Evolutionary conservation across 1,139 yeast species (phyloP), one percentile per base, ranked within the genome.

Genomic region (Spencermartinsiella ligniputridi): DNA sequence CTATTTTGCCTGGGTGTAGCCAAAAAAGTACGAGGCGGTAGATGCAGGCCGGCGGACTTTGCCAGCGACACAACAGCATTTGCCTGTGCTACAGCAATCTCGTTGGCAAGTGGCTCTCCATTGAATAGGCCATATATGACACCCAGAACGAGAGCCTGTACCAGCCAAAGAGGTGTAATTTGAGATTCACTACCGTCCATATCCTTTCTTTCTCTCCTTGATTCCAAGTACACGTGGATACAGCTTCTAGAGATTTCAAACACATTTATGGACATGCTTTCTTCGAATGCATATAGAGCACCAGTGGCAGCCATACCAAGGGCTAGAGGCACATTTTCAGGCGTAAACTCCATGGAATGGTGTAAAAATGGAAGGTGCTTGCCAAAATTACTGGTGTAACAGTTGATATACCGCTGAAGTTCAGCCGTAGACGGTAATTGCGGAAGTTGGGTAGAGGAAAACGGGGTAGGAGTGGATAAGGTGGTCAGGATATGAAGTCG

Each of bases 251-350:
- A 79, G 44, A 88, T 75, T 60, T 87, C 88, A 66, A 86, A 88
- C 44, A 89, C 69, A 17, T 85, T 71, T 54, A 83, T 73, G 0
- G 96, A 85, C 58, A 85, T 85, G 33, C 81, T 70, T 20, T 86
- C 84, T 61, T 89, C 95, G 64, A 84, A 87, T 1, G 86, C 79
- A 57, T 87, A 87, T 21, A 89, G 70, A 0, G 97, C 96, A 36
- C 97, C 97, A 49, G 89, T 78, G 18, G 95, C 84, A 1, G 95
- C 84, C 78, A 89, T 85, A 11, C 92, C 78, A 44, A 88, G 68
- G n/a, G 88, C 63, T 44, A 89, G 68, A 1, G 96, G 92, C 47
- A 84, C 79, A 60, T 84, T 83, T 41, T 82, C 86, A 46, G 72
- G 63, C 50, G 73, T 72, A 48, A 80, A 78, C 48, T 74, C 68